Conservation (phyloP, 805 yeast species). For the Blastobotrys mokoenaii region DNA sequence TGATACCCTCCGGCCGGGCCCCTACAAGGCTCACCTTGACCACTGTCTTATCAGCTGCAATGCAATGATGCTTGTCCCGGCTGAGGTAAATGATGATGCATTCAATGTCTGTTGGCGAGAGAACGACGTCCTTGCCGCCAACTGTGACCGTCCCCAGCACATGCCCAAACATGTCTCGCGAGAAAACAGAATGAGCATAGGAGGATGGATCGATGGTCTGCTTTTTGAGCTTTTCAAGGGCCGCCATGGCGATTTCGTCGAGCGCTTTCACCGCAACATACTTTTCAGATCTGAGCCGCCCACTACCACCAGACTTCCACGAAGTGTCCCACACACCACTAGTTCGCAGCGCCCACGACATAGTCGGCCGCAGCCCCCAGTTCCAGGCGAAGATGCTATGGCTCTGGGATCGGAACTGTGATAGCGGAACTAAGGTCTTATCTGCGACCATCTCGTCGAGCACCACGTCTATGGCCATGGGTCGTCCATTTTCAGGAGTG, state of each 20-base stretch:
- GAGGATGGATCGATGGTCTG: constrained; percentile 3
- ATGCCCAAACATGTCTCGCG: constrained; percentile 8
- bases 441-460: constrained; percentile 24
- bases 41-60: constrained; percentile 15
- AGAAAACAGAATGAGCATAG: constrained; percentile 13
- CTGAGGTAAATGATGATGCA: constrained; percentile 19
- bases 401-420: constrained; percentile 11
- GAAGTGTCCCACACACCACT: constrained; percentile 13
- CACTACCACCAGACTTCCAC: constrained; percentile 21
- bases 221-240: constrained; percentile 5
- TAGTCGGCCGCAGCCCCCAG: constrained; percentile 5
- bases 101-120: constrained; percentile 18
- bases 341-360: constrained; percentile 14
- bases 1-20: constrained; percentile 2
- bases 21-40: constrained; percentile 9
- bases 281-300: constrained; percentile 20
- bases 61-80: constrained; percentile 14
- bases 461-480: constrained; percentile 26
- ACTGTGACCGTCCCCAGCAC: not conserved
- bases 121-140: not conserved
- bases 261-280: constrained; percentile 20
- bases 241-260: constrained; percentile 10
- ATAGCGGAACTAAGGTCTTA: constrained; percentile 20
- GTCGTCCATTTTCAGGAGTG: constrained; percentile 24
- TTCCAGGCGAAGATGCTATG: constrained; percentile 4